phyloP scores from a whole-genome alignment of 2,329 filamentous ascomycete genomes.

The Fusarium humuli region DNA sequence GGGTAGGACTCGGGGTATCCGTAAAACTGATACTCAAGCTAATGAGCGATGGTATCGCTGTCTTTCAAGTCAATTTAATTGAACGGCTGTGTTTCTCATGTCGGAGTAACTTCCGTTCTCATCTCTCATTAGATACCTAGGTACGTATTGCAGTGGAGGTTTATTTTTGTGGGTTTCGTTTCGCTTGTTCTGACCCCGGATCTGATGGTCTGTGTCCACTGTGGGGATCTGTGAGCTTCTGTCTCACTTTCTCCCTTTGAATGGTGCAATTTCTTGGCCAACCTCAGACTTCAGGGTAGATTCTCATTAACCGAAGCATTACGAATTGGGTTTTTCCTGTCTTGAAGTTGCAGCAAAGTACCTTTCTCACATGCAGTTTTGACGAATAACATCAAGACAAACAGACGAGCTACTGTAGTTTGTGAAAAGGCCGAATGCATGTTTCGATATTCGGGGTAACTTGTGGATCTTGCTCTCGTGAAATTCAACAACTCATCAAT shows the following conservation, averaged over 20 bases:
- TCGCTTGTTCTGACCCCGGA: slow-evolving; percentile 39
- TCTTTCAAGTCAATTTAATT: background rate
- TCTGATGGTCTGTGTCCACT: slow-evolving; percentile 37
- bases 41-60: background rate
- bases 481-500: background rate
- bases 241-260: slow-evolving; percentile 26
- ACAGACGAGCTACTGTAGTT: background rate
- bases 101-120: background rate
- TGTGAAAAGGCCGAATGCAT: background rate
- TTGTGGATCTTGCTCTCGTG: background rate
- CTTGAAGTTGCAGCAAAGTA: background rate
- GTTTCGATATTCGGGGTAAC: background rate
- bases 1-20: background rate
- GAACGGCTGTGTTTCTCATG: background rate
- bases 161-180: slow-evolving; percentile 37
- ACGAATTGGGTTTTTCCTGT: background rate
- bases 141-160: background rate
- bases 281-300: slow-evolving; percentile 4
- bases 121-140: background rate
- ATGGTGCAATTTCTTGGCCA: background rate
- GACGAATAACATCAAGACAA: background rate
- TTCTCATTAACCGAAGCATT: background rate
- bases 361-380: background rate
- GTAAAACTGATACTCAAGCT: background rate
- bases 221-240: slow-evolving; percentile 2